Evolutionary conservation across 1,284 basidiomycete species (phyloP).

Genomic region (Trichosporon coremiiforme): DNA sequence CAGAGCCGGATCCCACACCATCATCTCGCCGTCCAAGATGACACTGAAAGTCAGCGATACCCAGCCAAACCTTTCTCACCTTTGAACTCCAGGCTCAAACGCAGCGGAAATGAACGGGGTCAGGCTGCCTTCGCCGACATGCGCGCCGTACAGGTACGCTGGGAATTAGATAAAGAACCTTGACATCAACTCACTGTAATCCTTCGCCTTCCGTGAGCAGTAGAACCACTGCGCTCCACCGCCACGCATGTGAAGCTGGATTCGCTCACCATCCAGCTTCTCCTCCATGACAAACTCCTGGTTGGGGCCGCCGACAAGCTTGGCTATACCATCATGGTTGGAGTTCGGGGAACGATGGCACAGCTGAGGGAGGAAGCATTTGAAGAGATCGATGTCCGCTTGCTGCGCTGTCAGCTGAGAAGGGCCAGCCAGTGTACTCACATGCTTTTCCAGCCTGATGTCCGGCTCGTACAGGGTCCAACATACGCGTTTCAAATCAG

Average conservation of each 20-base stretch:
- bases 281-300: conserved; percentile 85
- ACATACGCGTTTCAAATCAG: conserved; percentile 86
- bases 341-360: conserved; percentile 76
- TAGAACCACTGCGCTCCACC: conserved; percentile 76
- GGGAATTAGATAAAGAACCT: too few relatives aligned
- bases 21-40: conserved; percentile 93
- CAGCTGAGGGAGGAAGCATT: conserved; percentile 86
- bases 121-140: conserved; percentile 75
- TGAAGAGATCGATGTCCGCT: conserved; percentile 75
- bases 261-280: conserved; percentile 91
- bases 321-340: conserved; percentile 77
- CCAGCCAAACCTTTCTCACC: conserved; percentile 62
- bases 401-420: conserved; percentile 63
- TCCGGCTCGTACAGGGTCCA: conserved; percentile 60
- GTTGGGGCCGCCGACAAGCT: conserved; percentile 68
- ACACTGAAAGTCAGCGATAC: conserved; percentile 62
- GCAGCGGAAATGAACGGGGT: conserved; percentile 77
- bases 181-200: conserved; percentile 66
- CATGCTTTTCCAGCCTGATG: conserved; percentile 56
- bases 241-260: conserved; percentile 87
- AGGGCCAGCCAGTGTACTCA: too few relatives aligned
- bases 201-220: conserved; percentile 88
- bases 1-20: conserved; percentile 89
- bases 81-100: conserved; percentile 72
- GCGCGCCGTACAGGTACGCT: conserved; percentile 78